Base-by-base conservation (phyloP, 2,329 filamentous ascomycete species). In the Diaporthe australafricana region DNA sequence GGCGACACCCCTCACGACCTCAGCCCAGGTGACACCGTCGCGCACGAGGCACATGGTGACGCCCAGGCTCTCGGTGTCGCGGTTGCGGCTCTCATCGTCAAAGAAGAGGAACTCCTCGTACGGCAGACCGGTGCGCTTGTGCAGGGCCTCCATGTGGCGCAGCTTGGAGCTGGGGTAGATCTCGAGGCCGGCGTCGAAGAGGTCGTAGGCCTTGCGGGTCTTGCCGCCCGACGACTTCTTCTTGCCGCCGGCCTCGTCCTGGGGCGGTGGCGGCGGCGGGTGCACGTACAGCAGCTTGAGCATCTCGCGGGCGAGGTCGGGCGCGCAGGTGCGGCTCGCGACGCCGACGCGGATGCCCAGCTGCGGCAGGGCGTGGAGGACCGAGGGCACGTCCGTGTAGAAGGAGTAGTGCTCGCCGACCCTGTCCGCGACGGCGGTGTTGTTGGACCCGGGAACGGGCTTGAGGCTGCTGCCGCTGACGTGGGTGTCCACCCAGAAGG, bases 401-500 rank as follows among this genome's bases (percentile, higher is more conserved):
- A 95, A 94, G 71, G 87, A 82, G 77, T 90, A 95, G 22, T 85
- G 85, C 82, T 95, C 92, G 80, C 91, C 91, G 72, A 84, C 83
- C 75, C 85, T 84, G 80, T 92, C 90, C 25, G 84, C 82, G 68
- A 82, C 84, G 65, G 76, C 79, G 74, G 77, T 79, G 72, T 79
- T 84, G 83, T 81, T 81, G 9, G 79, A 55, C 11, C 57, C 74
- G 0, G 84, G 70, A 68, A 85, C 83, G 8, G 86, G 77, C 75
- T 88, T 87, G 22, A 98, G 83, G 0, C 95, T 95, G 8, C 91
- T 88, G 38, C 72, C 72, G 30, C 90, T 90, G 77, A 96, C 93
- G 83, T 98, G 95, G 4, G 95, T 98, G 85, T 98, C 96, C 1
- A 97, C 92, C 96, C 96, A 98, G 84, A 98, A 98, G 5, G 95